Evolutionary conservation across 2,329 filamentous ascomycete genomes (phyloP), one percentile per base, ranked within the genome.

Genomic region (Rhynchosporium agropyri): DNA sequence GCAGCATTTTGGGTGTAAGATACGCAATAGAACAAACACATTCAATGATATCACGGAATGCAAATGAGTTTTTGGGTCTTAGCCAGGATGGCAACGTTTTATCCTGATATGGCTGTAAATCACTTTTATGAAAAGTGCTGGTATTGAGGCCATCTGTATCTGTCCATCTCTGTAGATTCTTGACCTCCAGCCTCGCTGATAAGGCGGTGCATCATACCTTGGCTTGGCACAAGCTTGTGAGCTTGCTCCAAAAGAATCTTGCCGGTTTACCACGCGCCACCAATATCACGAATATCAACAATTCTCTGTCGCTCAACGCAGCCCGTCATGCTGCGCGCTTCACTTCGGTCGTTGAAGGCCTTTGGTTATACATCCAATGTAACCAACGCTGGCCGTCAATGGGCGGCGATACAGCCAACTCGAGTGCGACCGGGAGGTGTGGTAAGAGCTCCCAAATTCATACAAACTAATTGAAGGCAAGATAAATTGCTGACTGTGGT

Each of bases 251-350:
- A 63, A 57, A 54, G 50, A 49, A 42, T 67, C 65, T 61, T 64
- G 42, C 51, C 54, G 53, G 64, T 63, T 33, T 20, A 62, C 64
- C 65, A 60, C 65, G 61, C 64, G 58, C 31, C 59, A 56, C 63
- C 61, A 67, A 60, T 68, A 70, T 58, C 65, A 68, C 61, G 62
- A 67, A 48, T 58, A 63, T 26, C 65, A 68, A 69, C 66, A 65
- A 65, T 63, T 58, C 56, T 57, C 60, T 64, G 65, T 70, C 68
- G 64, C 65, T 67, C 69, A 65, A 70, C 69, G 75, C 76, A 81
- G 79, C 80, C 78, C 79, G 80, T 81, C 80, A 89, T 89, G 86
- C 83, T 89, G 83, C 86, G 85, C 80, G 84, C 84, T 77, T 87
- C 85, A 77, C 79, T 88, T 80, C 84, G 82, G 80, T 86, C 85